Base-by-base conservation (phyloP, 805 yeast species). In the Myxozyma udenii region DNA sequence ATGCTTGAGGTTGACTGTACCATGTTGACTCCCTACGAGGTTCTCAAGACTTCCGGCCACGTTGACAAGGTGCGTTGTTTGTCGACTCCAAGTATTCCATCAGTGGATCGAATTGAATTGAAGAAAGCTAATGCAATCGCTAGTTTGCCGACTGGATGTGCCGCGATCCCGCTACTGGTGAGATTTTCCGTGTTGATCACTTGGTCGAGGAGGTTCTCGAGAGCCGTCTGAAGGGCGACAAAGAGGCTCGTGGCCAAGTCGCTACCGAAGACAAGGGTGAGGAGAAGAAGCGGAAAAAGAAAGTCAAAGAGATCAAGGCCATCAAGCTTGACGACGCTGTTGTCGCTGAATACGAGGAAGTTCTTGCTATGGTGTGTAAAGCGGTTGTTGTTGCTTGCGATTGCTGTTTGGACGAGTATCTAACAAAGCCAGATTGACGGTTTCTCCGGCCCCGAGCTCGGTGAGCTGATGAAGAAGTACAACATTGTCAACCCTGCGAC, bases 1-100 rank as follows among this genome's bases (percentile, higher is more conserved):
- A 93, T 93, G 98, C 79, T 90, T 67, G 99, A 93, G 74, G 97
- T 93, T 57, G 98, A 95, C 75, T 84, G 95, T 72, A 88, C 98
- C 53, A 90, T 93, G 90, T 77, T 93, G 72, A 93, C 99, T 44
- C 99, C 99, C 14, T 83, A 87, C 66, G 98, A 95, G 70, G 98
- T 93, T 32, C 78, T 93, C 70, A 95, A 95, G 76, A 95, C 98
- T 40, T 91, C 98, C 45, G 99, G 99, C 64, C 99, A 93, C 71
- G 98, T 93, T 60, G 99, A 93, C 71, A 93, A 93, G 48, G 53
- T 48, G 19, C 5, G 48, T 2, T 9, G 33, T 9, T 26, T 39
- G 11, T n/a, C n/a, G n/a, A n/a, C n/a, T n/a, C n/a, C n/a, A n/a
- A n/a, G n/a, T 14, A 24, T 28, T 46, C 16, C 36, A 28, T n/a